Percentiles rank a stretch among this genome's conserved stretches.
phyloP scores from a whole-genome alignment of 805 yeast species.

The Grigorovia humatica region DNA sequence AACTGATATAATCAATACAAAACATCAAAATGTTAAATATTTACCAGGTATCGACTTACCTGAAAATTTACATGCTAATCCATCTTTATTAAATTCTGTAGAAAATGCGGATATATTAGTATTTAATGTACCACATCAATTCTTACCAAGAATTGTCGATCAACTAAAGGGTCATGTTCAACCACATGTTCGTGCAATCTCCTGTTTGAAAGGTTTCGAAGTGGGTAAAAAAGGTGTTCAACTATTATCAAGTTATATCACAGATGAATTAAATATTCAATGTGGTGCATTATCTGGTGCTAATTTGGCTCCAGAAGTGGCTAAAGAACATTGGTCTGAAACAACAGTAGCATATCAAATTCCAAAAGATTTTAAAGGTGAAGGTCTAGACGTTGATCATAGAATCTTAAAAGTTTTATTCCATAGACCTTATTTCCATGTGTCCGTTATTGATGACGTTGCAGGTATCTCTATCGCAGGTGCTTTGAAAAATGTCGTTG shows the following conservation, averaged over 20 bases:
- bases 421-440: conserved; percentile 98
- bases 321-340: conserved; percentile 90
- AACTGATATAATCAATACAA: conserved; percentile 79
- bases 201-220: conserved; percentile 92
- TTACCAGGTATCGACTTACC: conserved; percentile 82
- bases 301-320: conserved; percentile 93
- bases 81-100: conserved; percentile 67
- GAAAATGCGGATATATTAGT: conserved; percentile 73
- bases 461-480: conserved; percentile 95
- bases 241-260: conserved; percentile 66
- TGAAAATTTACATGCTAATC: conserved; percentile 75
- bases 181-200: conserved; percentile 70
- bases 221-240: conserved; percentile 78
- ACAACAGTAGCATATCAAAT: conserved; percentile 84
- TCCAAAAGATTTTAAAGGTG: conserved; percentile 47
- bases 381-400: conserved; percentile 48
- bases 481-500: conserved; percentile 91
- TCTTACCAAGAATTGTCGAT: conserved; percentile 63
- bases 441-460: conserved; percentile 79
- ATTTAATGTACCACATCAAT: conserved; percentile 96
- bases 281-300: conserved; percentile 98
- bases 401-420: conserved; percentile 63
- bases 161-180: conserved; percentile 69
- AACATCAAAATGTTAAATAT: conserved; percentile 90
- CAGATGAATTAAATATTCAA: conserved; percentile 69